phyloP scores from a whole-genome alignment of 148 eudicot species.

The Rhododendron ovatum region DNA sequence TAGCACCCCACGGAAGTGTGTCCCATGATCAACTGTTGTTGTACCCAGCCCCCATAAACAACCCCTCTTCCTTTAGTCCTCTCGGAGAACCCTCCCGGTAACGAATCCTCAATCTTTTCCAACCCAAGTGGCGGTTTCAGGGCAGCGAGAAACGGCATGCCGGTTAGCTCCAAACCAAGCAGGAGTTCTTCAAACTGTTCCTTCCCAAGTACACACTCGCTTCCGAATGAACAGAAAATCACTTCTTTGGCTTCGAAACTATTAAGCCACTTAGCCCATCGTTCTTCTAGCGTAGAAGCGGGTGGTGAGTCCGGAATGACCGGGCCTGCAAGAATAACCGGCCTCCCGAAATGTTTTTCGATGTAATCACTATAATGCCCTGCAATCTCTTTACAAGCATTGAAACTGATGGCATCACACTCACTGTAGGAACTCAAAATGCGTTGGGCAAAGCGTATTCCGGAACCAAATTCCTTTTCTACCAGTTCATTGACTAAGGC shows the following conservation, averaged over 20 bases:
- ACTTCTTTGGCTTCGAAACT: conserved; percentile 22
- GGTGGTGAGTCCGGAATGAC: conserved; percentile 36
- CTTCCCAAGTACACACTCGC: conserved; percentile 32
- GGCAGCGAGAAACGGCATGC: conserved; percentile 48
- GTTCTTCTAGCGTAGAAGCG: conserved; percentile 25
- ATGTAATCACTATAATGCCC: conserved; percentile 21
- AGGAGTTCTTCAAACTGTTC: conserved; percentile 44
- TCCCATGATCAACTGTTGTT: conserved; percentile 37
- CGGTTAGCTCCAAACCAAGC: conserved; percentile 49
- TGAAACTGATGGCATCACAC: conserved; percentile 22
- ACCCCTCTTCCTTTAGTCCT: conserved; percentile 35
- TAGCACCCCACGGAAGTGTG: conserved; percentile 54
- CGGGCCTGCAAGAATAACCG: conserved; percentile 6
- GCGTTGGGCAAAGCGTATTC: background rate
- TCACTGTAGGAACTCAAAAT: background rate
- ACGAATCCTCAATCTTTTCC: conserved; percentile 32
- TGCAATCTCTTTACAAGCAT: conserved; percentile 34
- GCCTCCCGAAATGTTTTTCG: background rate
- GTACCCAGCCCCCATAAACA: conserved; percentile 46
- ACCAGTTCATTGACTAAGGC: background rate
- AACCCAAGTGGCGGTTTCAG: conserved; percentile 41
- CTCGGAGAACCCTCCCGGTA: conserved; percentile 33
- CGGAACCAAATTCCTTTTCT: background rate
- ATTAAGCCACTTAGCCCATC: conserved; percentile 37
- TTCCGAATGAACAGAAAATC: conserved; percentile 51